phyloP scores from a whole-genome alignment of 371 early-diverging fungal species.

The Mucor sp. region DNA sequence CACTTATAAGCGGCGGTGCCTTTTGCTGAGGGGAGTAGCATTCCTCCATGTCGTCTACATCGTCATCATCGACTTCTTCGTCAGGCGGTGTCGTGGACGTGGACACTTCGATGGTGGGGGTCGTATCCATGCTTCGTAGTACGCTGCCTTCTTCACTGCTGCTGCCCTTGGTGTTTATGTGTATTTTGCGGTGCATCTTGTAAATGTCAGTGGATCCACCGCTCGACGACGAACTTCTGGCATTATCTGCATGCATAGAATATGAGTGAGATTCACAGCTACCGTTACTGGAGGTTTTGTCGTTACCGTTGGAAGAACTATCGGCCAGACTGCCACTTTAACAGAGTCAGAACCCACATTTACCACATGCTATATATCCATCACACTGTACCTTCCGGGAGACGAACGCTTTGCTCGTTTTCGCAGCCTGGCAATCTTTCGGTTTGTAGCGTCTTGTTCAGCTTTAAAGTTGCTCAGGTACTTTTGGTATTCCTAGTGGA shows the following conservation, averaged over 20 bases:
- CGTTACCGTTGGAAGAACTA: constrained; percentile 14
- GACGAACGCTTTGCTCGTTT: constrained; percentile 27
- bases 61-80: background rate
- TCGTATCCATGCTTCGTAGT: background rate
- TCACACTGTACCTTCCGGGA: constrained; percentile 9
- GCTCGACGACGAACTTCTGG: constrained; percentile 19
- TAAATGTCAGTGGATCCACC: constrained; percentile 21
- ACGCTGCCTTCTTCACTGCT: constrained; percentile 7
- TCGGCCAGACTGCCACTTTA: constrained; percentile 20
- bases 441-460: constrained; percentile 40
- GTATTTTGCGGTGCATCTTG: constrained; percentile 7
- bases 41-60: background rate
- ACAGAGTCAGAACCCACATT: background rate
- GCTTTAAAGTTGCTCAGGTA: constrained; percentile 39
- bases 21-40: constrained; percentile 22
- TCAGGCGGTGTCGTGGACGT: background rate
- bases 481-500: constrained; percentile 35
- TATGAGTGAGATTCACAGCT: constrained; percentile 2
- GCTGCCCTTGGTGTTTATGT: background rate
- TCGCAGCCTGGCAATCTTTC: constrained; percentile 24
- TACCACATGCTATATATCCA: background rate
- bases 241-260: constrained; percentile 8
- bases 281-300: background rate
- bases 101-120: background rate
- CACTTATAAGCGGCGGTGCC: constrained; percentile 14